Evolutionary conservation across 176 grass and related monocot genomes (phyloP), one percentile per base, ranked within the genome.

Genomic region (Carex kokanica): DNA sequence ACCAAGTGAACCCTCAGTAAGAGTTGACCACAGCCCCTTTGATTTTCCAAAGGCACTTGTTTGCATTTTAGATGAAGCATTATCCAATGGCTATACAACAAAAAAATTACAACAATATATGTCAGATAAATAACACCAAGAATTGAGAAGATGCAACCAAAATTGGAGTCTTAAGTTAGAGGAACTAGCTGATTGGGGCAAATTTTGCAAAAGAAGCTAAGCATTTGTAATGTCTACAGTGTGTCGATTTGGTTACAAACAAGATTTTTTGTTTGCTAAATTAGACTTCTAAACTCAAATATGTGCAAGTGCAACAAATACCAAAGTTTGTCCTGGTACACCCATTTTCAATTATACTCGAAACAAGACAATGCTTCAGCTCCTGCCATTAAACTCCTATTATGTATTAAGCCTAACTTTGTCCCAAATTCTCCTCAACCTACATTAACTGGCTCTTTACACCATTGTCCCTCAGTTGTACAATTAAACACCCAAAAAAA

Each of bases 41-140:
- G 93, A 93, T 88, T 99, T 99, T 74, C 93, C 96, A 34, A 99
- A 95, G 49, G 93, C 86, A 88, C 93, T 93, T 67, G 97, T 99
- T 93, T 99, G 97, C 97, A 99, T 99, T 89, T 86, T 95, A 68
- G 97, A 91, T 78, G 97, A 84, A 84, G 93, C 93, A 34, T 91
- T 99, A 85, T 99, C 96, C 53, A 99, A 84, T 86, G 96, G 96
- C 93, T 99, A 69, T 14, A 83, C 5, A 79, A 53, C 41, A 62
- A 6, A 2, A 34, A 34, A 45, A 73, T 73, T 13, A 5, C 18
- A 78, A 78, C 54, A 27, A 29, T 31, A 74, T 52, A 14, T 56
- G 14, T 55, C 21, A 54, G 23, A 54, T 18, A 6, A 77, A 55
- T 55, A 77, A 77, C 21, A 31, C 23, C 20, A 16, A 54, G 6